Evolutionary conservation across 495 filamentous ascomycete species (phyloP), one percentile per base, ranked within the genome.

Genomic region (Xylaria curta): DNA sequence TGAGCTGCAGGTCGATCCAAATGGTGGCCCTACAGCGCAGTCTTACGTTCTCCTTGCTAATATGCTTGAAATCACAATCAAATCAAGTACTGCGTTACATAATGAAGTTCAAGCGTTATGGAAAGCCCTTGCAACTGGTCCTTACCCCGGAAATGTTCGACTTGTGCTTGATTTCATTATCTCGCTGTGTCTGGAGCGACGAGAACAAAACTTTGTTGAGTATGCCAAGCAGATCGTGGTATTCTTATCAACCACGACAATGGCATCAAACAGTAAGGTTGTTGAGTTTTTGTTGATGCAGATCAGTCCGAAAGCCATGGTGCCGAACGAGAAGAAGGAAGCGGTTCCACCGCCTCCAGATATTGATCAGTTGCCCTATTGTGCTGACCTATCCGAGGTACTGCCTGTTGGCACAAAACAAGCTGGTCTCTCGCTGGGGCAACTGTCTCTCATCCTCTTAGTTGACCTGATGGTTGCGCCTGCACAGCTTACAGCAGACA

Each of bases 201-300:
- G 95, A 65, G 96, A 99, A 74, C 97, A 98, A 73, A 98, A 97
- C 73, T 98, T 97, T 82, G 94, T 99, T 56, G 93, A 97, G 72
- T 97, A 93, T 78, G 94, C 96, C 3, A 98, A 98, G 82, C 96
- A 99, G 81, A 93, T 99, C 44, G 94, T 98, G 28, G 96, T 98
- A 0, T 97, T 98, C 78, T 81, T 99, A 4, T 94, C 96, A 3
- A 94, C 93, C 75, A 97, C 96, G 0, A 93, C 92, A 49, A 95
- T 93, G 24, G 82, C 81, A 4, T 82, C 84, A 2, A 94, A 95
- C 13, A 90, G 92, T 44, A 97, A 96, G 76, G 94, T 99, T 26
- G 91, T 99, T 21, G 97, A 99, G 75, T 97, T 97, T 73, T 87
- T 99, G 64, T 81, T 98, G 54, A 85, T 95, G 81, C 93, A 97